Evolutionary conservation across 441 rosid genomes (phyloP).

Genomic region (Adansonia grandidieri): DNA sequence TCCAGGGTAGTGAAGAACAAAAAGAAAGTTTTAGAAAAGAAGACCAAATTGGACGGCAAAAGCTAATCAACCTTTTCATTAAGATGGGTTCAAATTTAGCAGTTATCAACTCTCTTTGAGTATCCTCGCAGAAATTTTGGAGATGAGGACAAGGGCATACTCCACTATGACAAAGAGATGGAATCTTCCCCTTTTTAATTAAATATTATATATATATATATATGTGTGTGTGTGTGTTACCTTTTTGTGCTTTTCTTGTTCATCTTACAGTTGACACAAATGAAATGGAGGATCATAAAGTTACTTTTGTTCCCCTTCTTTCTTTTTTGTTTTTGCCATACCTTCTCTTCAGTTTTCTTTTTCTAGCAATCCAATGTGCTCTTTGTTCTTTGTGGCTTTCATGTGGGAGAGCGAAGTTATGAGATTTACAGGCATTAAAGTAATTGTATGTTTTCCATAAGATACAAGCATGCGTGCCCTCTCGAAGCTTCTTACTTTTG

Average conservation of each 20-base stretch:
- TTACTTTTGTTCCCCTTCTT: constrained; percentile 15
- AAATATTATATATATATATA: not conserved
- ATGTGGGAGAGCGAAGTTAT: constrained; percentile 19
- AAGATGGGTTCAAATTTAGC: not conserved
- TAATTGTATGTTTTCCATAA: not conserved
- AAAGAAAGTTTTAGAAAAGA: not conserved
- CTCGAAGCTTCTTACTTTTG: constrained; percentile 2
- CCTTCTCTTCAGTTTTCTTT: constrained; percentile 19
- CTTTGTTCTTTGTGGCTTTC: constrained; percentile 28
- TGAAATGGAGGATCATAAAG: constrained; percentile 33
- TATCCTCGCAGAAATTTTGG: constrained; percentile 2
- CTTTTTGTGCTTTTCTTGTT: constrained; percentile 14
- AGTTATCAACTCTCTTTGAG: constrained; percentile 3
- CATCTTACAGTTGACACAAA: not conserved
- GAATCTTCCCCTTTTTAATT: constrained; percentile 33
- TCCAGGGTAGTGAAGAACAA: not conserved
- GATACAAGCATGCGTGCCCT: constrained; percentile 28
- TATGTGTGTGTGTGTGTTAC: no score
- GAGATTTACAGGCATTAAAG: constrained; percentile 21
- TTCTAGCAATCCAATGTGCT: constrained; percentile 18
- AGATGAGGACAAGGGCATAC: constrained; percentile 39
- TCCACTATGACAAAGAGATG: constrained; percentile 33
- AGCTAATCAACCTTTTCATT: constrained; percentile 24
- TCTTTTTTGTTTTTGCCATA: constrained; percentile 5
- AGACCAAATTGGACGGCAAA: constrained; percentile 17